Conservation (phyloP, 306 rosid genomes). For the Gillenia trifoliata region DNA sequence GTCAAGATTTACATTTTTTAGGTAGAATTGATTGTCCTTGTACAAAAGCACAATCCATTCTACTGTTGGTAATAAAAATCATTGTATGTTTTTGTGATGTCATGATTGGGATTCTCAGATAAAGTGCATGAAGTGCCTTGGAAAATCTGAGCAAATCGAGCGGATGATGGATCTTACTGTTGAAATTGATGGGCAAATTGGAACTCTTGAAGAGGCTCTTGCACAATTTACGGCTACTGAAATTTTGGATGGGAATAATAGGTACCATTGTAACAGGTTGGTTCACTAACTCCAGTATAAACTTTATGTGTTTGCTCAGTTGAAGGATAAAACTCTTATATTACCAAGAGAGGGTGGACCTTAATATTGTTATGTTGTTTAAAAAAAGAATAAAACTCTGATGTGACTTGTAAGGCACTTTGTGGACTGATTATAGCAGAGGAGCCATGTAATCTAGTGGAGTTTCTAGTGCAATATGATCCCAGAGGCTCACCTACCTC, state of each 20-base stretch:
- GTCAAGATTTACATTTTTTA: background rate
- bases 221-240: slow-evolving; percentile 74
- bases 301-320: background rate
- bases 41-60: background rate
- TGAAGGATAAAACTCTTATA: background rate
- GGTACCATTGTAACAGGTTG: slow-evolving; percentile 70
- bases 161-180: slow-evolving; percentile 85
- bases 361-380: too few relatives aligned
- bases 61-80: background rate
- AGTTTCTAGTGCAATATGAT: background rate
- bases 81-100: slow-evolving; percentile 14
- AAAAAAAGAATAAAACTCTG: too few relatives aligned
- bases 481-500: background rate
- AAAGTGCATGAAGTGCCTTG: slow-evolving; percentile 70
- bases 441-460: background rate
- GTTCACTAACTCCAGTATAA: slow-evolving; percentile 10
- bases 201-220: slow-evolving; percentile 82
- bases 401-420: too few relatives aligned
- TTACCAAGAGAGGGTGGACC: too few relatives aligned
- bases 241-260: slow-evolving; percentile 63
- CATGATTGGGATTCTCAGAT: slow-evolving; percentile 45
- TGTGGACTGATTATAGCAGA: background rate
- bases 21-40: background rate
- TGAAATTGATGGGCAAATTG: slow-evolving; percentile 77
- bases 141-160: slow-evolving; percentile 63